phyloP scores from a whole-genome alignment of 1,284 basidiomycete species.

The Papiliotrema nemorosa region DNA sequence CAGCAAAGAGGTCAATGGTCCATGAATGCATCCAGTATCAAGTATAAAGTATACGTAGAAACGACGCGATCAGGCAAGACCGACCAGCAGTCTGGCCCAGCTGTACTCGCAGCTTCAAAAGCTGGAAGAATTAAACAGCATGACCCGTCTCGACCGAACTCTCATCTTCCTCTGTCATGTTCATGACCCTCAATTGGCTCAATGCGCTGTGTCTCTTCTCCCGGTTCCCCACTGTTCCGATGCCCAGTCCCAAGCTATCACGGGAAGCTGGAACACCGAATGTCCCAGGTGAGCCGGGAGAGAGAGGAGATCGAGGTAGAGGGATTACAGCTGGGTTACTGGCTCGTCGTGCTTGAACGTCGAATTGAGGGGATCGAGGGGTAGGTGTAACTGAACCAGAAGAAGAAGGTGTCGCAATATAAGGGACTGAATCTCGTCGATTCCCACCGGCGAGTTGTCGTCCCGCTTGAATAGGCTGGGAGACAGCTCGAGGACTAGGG shows the following conservation, averaged over 20 bases:
- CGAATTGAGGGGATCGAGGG: conserved; percentile 3
- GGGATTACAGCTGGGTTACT: not conserved
- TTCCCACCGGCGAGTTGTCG: conserved; percentile 16
- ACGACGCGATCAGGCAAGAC: too few relatives aligned
- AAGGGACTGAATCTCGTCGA: conserved; percentile 18
- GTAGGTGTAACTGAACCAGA: conserved; percentile 3
- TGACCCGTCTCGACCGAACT: too few relatives aligned
- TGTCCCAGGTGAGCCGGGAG: too few relatives aligned
- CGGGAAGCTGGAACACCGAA: too few relatives aligned
- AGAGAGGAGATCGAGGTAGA: not conserved
- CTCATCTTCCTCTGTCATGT: conserved; percentile 6
- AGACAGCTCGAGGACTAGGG: conserved; percentile 13
- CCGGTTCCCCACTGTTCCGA: not conserved
- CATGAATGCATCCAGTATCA: too few relatives aligned
- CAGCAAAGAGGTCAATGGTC: too few relatives aligned
- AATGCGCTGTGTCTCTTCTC: conserved; percentile 1
- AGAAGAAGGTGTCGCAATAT: not conserved
- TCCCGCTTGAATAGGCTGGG: conserved; percentile 16
- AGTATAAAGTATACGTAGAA: too few relatives aligned
- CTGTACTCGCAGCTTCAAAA: too few relatives aligned
- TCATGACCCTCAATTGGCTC: conserved; percentile 7
- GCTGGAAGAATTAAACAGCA: too few relatives aligned
- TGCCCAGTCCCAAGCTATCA: not conserved
- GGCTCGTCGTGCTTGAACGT: not conserved
- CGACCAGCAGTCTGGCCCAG: too few relatives aligned